A percentile compares a stretch with the other conserved stretches of the same genome.
phyloP scores from a whole-genome alignment of 2,329 filamentous ascomycete species.

The Hypoxylon sp. region DNA sequence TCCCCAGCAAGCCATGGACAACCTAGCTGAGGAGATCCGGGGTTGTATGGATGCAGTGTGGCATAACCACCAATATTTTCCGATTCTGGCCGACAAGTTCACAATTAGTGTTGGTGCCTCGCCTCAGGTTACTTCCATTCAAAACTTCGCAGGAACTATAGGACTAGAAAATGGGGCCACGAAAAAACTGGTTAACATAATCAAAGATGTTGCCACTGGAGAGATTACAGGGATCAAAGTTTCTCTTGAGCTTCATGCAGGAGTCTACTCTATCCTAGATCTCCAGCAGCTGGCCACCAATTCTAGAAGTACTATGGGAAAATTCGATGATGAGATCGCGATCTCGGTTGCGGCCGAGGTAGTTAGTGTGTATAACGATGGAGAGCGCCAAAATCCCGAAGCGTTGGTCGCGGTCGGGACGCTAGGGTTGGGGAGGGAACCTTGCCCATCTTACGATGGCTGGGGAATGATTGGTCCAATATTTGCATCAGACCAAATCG shows the following conservation, averaged over 20 bases:
- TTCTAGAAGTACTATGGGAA: neutral
- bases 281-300: conserved; percentile 14
- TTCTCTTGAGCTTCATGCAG: conserved; percentile 19
- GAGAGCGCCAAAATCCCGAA: conserved; percentile 6
- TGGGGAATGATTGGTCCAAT: conserved; percentile 13
- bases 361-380: conserved; percentile 11
- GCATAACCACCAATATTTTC: conserved; percentile 11
- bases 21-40: conserved; percentile 7
- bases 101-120: conserved; percentile 18
- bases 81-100: neutral
- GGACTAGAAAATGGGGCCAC: conserved; percentile 2
- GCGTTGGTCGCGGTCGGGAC: conserved; percentile 13
- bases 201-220: neutral
- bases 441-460: conserved; percentile 19
- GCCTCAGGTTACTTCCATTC: conserved; percentile 19
- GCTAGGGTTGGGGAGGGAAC: conserved; percentile 13
- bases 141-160: neutral
- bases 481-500: neutral
- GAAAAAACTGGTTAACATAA: neutral
- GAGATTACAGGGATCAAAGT: neutral
- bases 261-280: conserved; percentile 18
- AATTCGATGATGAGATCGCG: conserved; percentile 16
- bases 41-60: conserved; percentile 14
- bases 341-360: conserved; percentile 18
- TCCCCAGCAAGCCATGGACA: conserved; percentile 17